These are phyloP conservation scores for Odonthalia washingtoniensis DNA, from an alignment of 31 red algal genomes.

Conservation along the genomic window DNA sequence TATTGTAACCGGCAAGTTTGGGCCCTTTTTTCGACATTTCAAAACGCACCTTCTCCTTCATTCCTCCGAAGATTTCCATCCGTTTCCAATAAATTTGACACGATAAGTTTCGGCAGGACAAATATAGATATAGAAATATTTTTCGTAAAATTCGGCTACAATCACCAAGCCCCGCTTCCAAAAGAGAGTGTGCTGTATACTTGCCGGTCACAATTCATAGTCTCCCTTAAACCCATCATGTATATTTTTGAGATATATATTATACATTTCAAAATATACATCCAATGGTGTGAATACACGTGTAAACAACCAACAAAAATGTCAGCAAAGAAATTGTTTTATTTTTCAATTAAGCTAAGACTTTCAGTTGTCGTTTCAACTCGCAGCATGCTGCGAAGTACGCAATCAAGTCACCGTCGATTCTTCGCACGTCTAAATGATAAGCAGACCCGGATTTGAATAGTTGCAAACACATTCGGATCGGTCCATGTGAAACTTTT, in stretches of 20 bases:
- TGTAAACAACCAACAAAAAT: too few species aligned
- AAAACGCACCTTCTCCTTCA: too few species aligned
- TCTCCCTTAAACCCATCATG: too few species aligned
- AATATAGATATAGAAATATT: not conserved
- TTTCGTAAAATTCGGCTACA: not conserved
- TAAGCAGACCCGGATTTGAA: constrained; percentile 86
- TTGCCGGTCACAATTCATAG: too few species aligned
- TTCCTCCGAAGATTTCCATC: too few species aligned
- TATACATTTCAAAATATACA: too few species aligned
- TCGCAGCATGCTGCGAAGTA: constrained; percentile 80
- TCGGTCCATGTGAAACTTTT: constrained; percentile 32
- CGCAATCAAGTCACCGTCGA: constrained; percentile 84
- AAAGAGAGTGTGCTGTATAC: too few species aligned
- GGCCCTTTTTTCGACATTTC: not conserved
- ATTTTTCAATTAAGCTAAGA: too few species aligned
- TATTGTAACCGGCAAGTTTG: not conserved
- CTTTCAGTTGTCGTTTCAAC: constrained; percentile 76
- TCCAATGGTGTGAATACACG: too few species aligned
- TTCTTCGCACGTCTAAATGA: constrained; percentile 80
- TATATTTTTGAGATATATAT: too few species aligned
- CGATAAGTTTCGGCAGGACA: not conserved
- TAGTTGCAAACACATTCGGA: constrained; percentile 85
- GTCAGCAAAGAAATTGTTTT: not conserved
- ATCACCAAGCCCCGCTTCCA: too few species aligned
- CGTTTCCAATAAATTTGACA: too few species aligned